These are phyloP conservation scores for Teunomyces tritomae DNA, from an alignment of 805 yeast genomes.

Conservation along the genomic window DNA sequence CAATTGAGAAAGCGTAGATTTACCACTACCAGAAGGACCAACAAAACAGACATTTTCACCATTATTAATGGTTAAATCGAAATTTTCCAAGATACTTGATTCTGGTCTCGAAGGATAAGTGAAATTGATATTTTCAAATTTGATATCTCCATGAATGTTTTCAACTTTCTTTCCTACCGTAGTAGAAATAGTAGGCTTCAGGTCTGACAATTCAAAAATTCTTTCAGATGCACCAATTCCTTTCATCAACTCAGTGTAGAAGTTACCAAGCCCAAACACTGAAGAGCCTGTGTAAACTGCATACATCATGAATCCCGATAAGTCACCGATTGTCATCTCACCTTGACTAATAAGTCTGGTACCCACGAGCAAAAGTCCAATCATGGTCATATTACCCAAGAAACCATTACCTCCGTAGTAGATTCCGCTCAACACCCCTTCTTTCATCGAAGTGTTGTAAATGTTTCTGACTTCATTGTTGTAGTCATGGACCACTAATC, in stretches of 20 bases:
- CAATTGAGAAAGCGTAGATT: constrained; percentile 81
- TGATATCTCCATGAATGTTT: constrained; percentile 53
- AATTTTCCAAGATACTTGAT: constrained; percentile 57
- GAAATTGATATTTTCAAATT: constrained; percentile 63
- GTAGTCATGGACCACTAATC: constrained; percentile 70
- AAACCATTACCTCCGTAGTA: constrained; percentile 80
- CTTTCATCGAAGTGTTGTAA: constrained; percentile 69
- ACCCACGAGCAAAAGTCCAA: constrained; percentile 78
- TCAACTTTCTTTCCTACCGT: constrained; percentile 53
- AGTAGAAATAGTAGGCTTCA: constrained; percentile 69
- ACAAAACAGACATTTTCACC: constrained; percentile 93
- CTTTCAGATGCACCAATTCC: constrained; percentile 96
- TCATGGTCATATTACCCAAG: constrained; percentile 75
- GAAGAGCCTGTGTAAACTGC: constrained; percentile 94
- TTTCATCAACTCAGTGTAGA: constrained; percentile 92
- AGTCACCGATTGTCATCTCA: constrained; percentile 77
- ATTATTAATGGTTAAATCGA: constrained; percentile 60
- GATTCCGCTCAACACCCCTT: constrained; percentile 74
- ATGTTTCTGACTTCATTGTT: constrained; percentile 65
- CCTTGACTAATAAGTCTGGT: constrained; percentile 79
- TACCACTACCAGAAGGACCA: constrained; percentile 97
- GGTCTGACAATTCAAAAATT: constrained; percentile 80
- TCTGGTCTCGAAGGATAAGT: constrained; percentile 83
- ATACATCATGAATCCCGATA: constrained; percentile 92
- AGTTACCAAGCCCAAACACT: constrained; percentile 84